A percentile compares a stretch with the other conserved stretches of the same genome.
phyloP scores from a whole-genome alignment of 495 filamentous ascomycete species.

The Xylaria acuta region DNA sequence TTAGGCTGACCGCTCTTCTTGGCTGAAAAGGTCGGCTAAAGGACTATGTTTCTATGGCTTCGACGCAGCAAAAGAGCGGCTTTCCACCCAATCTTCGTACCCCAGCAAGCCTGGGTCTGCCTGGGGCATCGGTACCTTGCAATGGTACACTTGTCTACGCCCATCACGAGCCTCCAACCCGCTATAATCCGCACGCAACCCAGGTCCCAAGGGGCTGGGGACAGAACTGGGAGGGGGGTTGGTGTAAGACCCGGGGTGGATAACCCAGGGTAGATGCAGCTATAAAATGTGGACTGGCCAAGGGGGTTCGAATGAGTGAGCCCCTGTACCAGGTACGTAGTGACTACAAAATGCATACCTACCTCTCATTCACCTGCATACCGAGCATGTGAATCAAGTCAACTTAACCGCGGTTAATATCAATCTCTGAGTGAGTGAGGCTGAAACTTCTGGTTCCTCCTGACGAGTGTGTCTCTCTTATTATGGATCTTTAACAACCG shows the following conservation, averaged over 20 bases:
- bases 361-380: not conserved
- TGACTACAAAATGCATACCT: slow-evolving; percentile 6
- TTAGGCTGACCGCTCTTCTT: slow-evolving; percentile 45
- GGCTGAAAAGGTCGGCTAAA: slow-evolving; percentile 32
- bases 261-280: slow-evolving; percentile 16
- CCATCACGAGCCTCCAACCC: slow-evolving; percentile 1
- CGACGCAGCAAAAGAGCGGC: slow-evolving; percentile 22
- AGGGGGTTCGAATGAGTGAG: slow-evolving; percentile 3
- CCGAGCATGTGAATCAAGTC: not conserved
- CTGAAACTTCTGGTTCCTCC: slow-evolving; percentile 17
- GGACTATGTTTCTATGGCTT: slow-evolving; percentile 23
- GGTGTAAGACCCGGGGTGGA: slow-evolving; percentile 14
- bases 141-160: not conserved
- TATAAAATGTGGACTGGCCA: slow-evolving; percentile 24
- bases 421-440: not conserved
- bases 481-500: not conserved
- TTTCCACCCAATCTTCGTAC: slow-evolving; percentile 9
- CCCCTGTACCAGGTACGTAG: slow-evolving; percentile 11
- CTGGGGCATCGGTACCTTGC: slow-evolving; percentile 20
- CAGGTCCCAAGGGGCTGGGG: slow-evolving; percentile 5
- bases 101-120: slow-evolving; percentile 14
- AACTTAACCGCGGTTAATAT: not conserved
- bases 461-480: not conserved
- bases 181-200: not conserved
- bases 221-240: slow-evolving; percentile 22